These are phyloP conservation scores for Bauhinia variegata DNA, from an alignment of 306 rosid species.

Conservation along the genomic window DNA sequence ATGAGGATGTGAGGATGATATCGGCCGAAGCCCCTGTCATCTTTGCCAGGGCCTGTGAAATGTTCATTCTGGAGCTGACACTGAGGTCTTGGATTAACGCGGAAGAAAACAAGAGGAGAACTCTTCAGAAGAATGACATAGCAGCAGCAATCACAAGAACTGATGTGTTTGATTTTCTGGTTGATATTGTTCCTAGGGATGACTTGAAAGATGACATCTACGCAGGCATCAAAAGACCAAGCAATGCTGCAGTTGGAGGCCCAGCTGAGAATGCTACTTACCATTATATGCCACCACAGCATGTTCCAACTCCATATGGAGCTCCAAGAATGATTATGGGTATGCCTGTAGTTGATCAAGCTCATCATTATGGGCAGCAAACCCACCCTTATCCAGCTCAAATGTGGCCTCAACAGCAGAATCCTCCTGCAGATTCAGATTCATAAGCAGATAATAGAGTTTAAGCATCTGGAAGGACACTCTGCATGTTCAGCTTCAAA, in stretches of 20 bases:
- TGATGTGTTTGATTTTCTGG: slow-evolving; percentile 66
- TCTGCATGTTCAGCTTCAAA: not conserved
- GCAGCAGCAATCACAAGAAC: slow-evolving; percentile 61
- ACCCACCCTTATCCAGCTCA: slow-evolving; percentile 37
- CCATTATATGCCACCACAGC: slow-evolving; percentile 54
- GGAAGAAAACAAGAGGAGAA: slow-evolving; percentile 55
- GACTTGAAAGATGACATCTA: slow-evolving; percentile 50
- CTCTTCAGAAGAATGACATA: slow-evolving; percentile 61
- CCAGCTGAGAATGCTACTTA: slow-evolving; percentile 52
- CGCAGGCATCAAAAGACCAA: slow-evolving; percentile 43
- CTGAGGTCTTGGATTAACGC: slow-evolving; percentile 64
- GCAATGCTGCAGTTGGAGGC: slow-evolving; percentile 38
- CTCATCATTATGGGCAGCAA: slow-evolving; percentile 42
- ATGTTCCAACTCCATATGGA: slow-evolving; percentile 38
- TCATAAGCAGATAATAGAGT: slow-evolving; percentile 41
- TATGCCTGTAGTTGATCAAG: slow-evolving; percentile 47
- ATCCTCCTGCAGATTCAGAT: slow-evolving; percentile 41
- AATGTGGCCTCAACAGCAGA: slow-evolving; percentile 47
- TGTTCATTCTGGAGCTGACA: slow-evolving; percentile 69
- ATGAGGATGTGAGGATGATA: slow-evolving; percentile 61
- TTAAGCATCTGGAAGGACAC: not conserved
- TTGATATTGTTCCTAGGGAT: slow-evolving; percentile 57
- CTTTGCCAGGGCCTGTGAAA: slow-evolving; percentile 71
- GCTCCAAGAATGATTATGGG: slow-evolving; percentile 52
- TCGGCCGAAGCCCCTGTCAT: slow-evolving; percentile 66